Conservation (phyloP, 129 eudicot genomes). For the Erigeron canadensis region DNA sequence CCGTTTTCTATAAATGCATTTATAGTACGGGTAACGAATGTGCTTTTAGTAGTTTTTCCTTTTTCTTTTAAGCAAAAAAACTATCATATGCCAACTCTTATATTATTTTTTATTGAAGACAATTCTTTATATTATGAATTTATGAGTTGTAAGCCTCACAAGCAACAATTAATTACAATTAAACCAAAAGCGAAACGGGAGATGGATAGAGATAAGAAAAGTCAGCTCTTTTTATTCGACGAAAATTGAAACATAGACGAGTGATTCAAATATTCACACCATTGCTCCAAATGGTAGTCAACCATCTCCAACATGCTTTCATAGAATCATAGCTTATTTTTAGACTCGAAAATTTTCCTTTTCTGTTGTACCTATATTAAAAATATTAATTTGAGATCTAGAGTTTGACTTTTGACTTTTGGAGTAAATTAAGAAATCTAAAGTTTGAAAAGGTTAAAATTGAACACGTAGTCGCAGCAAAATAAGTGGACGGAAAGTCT, state of each 20-base stretch:
- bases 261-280: not conserved
- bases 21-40: too few species aligned
- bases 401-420: conserved; percentile 15
- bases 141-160: not conserved
- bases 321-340: not conserved
- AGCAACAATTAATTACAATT: not conserved
- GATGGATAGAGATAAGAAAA: not conserved
- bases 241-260: conserved; percentile 16
- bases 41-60: too few species aligned
- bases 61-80: too few species aligned
- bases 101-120: too few species aligned
- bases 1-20: too few species aligned
- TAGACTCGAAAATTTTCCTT: not conserved
- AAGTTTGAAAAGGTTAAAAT: conserved; percentile 2
- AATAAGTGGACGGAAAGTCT: not conserved
- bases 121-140: too few species aligned
- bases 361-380: not conserved
- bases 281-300: conserved; percentile 4
- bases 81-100: too few species aligned
- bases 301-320: conserved; percentile 10
- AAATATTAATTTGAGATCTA: conserved; percentile 13
- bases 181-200: not conserved
- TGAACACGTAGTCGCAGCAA: not conserved
- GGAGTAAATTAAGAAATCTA: not conserved
- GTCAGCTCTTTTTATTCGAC: conserved; percentile 24